These are phyloP conservation scores for Tuber indicum DNA, from an alignment of 495 filamentous ascomycete species.

Conservation along the genomic window DNA sequence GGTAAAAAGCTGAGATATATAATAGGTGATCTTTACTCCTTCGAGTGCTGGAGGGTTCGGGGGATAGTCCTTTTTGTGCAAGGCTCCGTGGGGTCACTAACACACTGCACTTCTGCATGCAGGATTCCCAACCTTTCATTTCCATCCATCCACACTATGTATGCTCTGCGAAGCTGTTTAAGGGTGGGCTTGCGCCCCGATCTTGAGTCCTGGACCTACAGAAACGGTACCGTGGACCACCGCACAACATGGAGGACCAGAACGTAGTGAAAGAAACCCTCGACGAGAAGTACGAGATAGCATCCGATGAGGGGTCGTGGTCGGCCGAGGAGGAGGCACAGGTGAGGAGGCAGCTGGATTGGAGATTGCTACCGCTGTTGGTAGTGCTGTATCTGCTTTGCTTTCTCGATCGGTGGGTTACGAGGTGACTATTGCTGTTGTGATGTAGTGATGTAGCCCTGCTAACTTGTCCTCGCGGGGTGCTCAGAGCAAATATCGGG, in stretches of 20 bases:
- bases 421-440: background rate
- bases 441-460: background rate
- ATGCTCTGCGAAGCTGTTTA: background rate
- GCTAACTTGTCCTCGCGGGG: background rate
- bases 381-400: conserved; percentile 54
- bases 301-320: conserved; percentile 41
- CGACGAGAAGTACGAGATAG: background rate
- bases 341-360: conserved; percentile 51
- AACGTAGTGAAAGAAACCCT: background rate
- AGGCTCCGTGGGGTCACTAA: background rate
- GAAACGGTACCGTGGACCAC: background rate
- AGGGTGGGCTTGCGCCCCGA: background rate
- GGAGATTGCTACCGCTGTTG: conserved; percentile 50
- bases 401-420: conserved; percentile 52
- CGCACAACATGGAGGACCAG: background rate
- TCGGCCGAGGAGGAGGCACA: conserved; percentile 49
- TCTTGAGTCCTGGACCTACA: background rate
- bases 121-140: background rate
- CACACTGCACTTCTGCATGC: background rate
- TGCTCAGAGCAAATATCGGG: conserved; percentile 35
- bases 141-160: background rate
- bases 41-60: background rate
- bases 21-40: background rate
- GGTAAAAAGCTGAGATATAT: background rate
- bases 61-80: background rate